These are phyloP conservation scores for Diplodia scrobiculata DNA, from an alignment of 2,329 filamentous ascomycete genomes.

Conservation along the genomic window DNA sequence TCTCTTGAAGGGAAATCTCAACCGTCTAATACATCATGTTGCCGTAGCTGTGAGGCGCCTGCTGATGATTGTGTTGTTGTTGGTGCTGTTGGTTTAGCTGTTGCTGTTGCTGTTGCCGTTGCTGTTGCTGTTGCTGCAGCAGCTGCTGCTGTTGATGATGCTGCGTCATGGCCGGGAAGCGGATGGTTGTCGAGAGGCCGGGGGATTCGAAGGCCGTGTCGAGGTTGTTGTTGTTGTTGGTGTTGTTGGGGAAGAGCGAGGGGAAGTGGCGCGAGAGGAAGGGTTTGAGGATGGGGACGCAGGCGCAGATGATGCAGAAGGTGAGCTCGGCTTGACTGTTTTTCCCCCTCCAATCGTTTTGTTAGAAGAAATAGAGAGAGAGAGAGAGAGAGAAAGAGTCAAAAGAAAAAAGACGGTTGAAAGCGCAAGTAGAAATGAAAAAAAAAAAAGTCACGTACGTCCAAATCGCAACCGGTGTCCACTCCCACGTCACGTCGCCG, in stretches of 20 bases:
- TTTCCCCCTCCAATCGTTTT: not conserved
- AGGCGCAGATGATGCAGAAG: constrained; percentile 22
- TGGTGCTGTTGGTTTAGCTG: not conserved
- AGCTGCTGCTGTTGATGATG: not conserved
- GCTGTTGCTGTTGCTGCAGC: not conserved
- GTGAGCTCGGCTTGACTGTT: constrained; percentile 12
- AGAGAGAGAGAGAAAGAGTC: not conserved
- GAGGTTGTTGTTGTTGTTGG: not conserved
- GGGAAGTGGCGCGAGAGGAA: constrained; percentile 15
- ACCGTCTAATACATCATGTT: too few relatives aligned
- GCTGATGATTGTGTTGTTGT: too few relatives aligned
- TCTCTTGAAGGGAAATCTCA: too few relatives aligned
- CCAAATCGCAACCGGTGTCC: constrained; percentile 16
- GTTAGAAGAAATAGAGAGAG: too few relatives aligned
- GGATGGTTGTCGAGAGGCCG: not conserved
- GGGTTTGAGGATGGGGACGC: constrained; percentile 15
- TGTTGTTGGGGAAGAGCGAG: not conserved
- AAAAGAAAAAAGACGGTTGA: too few relatives aligned
- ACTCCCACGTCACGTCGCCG: constrained; percentile 13
- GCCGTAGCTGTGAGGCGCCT: too few relatives aligned
- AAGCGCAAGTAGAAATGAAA: too few relatives aligned
- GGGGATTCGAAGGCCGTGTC: not conserved
- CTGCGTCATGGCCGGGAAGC: not conserved
- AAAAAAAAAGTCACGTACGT: not conserved
- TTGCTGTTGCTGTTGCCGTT: not conserved